Evolutionary conservation across 2,329 filamentous ascomycete species (phyloP), one percentile per base, ranked within the genome.

Genomic region (Venturia oleaginea): DNA sequence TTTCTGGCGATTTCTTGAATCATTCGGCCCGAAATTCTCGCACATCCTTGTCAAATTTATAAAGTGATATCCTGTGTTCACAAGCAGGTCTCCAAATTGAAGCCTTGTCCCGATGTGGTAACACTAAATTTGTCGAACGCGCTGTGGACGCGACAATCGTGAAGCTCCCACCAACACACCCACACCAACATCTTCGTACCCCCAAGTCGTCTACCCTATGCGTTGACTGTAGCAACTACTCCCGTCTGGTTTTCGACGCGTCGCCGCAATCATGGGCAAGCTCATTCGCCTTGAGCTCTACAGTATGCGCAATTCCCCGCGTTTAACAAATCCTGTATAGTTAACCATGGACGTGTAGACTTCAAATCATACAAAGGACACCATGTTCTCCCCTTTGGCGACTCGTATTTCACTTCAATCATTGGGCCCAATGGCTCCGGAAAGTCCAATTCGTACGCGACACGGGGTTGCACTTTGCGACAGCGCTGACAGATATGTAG

Each of bases 351-450:
- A 60, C 65, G 57, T 60, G 34, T 72, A 94, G 90, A 99, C 81
- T 99, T 99, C 86, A 99, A 99, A 80, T 97, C 94, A 71, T 99
- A 99, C 81, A 96, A 96, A 77, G 94, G 92, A 65, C 92, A 97
- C 72, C 94, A 99, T 79, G 88, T 86, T 66, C 86, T 99, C 55
- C 85, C 97, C 63, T 97, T 99, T 72, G 93, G 93, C 72, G 93
- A 99, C 79, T 95, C 92, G 2, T 97, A 97, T 78, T 99, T 99
- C 77, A 99, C 94, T 61, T 99, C 94, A 51, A 97, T 99, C 73
- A 97, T 99, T 73, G 94, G 95, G 6, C 94, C 94, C 75, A 99
- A 99, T 92, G 94, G 94, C 81, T 97, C 94, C 42, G 94, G 94
- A 68, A 99, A 99, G 78, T 99, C 94, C 24, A 99, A 99, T 76